Base-by-base conservation (phyloP, 257 asterid genomes). In the Rehmannia glutinosa region DNA sequence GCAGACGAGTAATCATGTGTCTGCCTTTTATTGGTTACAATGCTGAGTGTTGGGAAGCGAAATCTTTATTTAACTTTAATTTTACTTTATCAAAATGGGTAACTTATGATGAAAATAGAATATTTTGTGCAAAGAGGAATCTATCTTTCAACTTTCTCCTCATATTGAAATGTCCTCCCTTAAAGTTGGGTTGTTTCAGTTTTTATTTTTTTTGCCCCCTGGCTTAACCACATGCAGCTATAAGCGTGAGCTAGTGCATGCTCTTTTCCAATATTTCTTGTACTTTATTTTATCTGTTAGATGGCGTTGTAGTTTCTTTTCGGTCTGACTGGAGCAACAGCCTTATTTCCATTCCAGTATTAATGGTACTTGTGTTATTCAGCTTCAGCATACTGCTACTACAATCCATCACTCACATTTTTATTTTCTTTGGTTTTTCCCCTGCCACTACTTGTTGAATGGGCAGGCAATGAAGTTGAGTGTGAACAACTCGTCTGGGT, bases 401-500 rank as follows among this genome's bases (percentile, higher is more conserved):
- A 77, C 73, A 33, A 54, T 56, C 63, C 47, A 55, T 73, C 41
- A 7, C 64, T 73, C 41, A 7, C 64, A 17, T 30, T 8, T 53
- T 63, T 65, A 35, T 58, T 64, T 41, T 7, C 33, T 41, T 64
- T 21, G 35, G 33, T 62, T 20, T 49, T 43, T 35, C 75, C 28
- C 42, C 41, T 71, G 66, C 25, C 58, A 30, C 52, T 36, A 45
- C 23, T n/a, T 80, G 70, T 75, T 77, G 65, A 57, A 64, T 81
- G 80, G 51, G 58, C 90, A 93, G 99, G 99, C 71, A 93, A 93
- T 80, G 99, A 93, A 80, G 99, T 93, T 76, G 99, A 93, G 75
- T 93, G 99, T 57, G 99, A 90, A 82, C 97, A 93, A 71, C 87
- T 93, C 74, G 92, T 93, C 49, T 93, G 99, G 99, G 73, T 88